These are phyloP conservation scores for Gossypium lobatum DNA, from an alignment of 441 rosid genomes.

Conservation along the genomic window DNA sequence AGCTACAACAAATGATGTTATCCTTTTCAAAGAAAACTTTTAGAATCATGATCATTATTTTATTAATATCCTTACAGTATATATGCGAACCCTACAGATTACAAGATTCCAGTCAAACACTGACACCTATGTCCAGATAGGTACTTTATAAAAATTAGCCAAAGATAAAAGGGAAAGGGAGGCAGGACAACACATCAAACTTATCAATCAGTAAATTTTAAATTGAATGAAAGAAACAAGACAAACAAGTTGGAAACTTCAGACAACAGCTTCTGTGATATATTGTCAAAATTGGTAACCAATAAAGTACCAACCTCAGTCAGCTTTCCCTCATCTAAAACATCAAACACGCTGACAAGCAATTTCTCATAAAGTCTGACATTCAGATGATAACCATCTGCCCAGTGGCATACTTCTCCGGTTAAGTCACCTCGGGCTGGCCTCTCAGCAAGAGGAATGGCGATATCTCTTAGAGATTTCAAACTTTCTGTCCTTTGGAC, in stretches of 20 bases:
- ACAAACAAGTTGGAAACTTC: background rate
- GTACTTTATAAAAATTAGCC: background rate
- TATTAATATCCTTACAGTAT: background rate
- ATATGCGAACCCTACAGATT: background rate
- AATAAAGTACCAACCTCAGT: constrained; percentile 58
- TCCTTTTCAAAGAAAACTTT: background rate
- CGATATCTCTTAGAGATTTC: constrained; percentile 83
- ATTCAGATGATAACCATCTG: constrained; percentile 95
- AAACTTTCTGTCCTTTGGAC: constrained; percentile 89
- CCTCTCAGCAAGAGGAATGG: constrained; percentile 92
- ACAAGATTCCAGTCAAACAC: background rate
- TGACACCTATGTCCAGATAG: background rate
- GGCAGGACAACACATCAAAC: background rate
- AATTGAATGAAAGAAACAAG: background rate
- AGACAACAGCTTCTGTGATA: background rate
- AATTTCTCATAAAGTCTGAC: constrained; percentile 87
- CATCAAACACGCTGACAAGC: constrained; percentile 90
- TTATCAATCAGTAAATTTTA: background rate
- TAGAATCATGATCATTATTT: constrained; percentile 4
- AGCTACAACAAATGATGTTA: background rate
- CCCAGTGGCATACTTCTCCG: constrained; percentile 99
- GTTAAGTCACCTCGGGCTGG: constrained; percentile 98
- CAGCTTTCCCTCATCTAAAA: constrained; percentile 94
- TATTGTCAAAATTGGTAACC: constrained; percentile 13
- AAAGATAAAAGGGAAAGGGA: background rate